These are phyloP conservation scores for Penicillium angulare DNA, from an alignment of 495 filamentous ascomycete species.

Conservation along the genomic window DNA sequence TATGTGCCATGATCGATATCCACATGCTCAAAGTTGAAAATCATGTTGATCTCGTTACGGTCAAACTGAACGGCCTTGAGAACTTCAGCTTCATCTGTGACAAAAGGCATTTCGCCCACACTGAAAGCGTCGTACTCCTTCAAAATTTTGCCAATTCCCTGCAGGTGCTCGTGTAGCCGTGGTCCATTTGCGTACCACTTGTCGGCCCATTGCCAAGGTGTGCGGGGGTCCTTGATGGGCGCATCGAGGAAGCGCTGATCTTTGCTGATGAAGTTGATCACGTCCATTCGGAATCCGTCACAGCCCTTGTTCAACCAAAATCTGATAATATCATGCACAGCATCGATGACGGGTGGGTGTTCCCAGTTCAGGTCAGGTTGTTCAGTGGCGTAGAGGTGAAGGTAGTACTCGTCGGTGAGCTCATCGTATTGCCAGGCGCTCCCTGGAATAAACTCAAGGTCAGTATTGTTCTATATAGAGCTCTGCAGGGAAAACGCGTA, in stretches of 20 bases:
- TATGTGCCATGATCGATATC: constrained; percentile 57
- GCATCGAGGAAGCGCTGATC: constrained; percentile 59
- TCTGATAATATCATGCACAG: constrained; percentile 64
- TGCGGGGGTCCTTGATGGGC: constrained; percentile 50
- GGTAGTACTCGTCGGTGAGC: constrained; percentile 63
- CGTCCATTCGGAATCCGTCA: constrained; percentile 69
- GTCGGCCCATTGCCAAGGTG: constrained; percentile 53
- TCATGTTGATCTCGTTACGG: constrained; percentile 68
- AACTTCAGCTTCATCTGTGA: constrained; percentile 56
- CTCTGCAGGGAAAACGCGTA: constrained; percentile 10
- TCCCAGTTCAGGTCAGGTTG: constrained; percentile 81
- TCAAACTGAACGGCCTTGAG: constrained; percentile 56
- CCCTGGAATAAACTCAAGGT: constrained; percentile 23
- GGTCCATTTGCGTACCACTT: constrained; percentile 64
- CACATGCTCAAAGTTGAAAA: constrained; percentile 69
- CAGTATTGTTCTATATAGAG: neutral
- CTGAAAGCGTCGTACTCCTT: constrained; percentile 65
- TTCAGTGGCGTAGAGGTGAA: constrained; percentile 62
- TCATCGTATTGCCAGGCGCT: constrained; percentile 68
- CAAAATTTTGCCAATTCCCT: constrained; percentile 63
- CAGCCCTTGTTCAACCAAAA: constrained; percentile 72
- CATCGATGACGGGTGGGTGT: constrained; percentile 55
- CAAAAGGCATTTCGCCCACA: constrained; percentile 70
- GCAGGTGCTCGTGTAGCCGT: constrained; percentile 61
- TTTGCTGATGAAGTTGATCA: constrained; percentile 68